Base-by-base conservation (phyloP, 352 stramenopile species). In the Proteromonas lacertae region DNA sequence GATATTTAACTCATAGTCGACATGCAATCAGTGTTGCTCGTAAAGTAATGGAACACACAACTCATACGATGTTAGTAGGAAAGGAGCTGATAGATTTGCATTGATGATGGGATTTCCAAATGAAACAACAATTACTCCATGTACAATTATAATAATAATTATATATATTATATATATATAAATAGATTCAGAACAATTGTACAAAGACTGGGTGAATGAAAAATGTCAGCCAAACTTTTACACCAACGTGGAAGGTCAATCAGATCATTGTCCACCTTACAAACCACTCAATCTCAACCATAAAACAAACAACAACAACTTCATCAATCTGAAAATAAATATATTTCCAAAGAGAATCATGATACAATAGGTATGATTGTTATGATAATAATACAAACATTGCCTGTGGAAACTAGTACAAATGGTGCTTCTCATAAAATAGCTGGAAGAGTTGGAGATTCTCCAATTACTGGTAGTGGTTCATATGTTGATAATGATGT, bases 221-320 rank as follows among this genome's bases (percentile, higher is more conserved):
- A 44, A 50, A 6, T 84, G 69, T 41, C 69, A 84, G 45, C 69
- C 69, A 18, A 84, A 84, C 43, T 84, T 79, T 52, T 84, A 65
- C 34, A 52, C 58, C 25, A 69, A 75, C 26, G 55, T 78, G 7
- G 42, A 55, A 3, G 54, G 43, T 16, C 57, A 70, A 37, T 68
- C 64, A 36, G 40, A 41, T 1, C 62, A 54, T 7, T 84, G 69
- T 41, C 64, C 64, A 16, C 69, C 69, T 17, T 84, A 81, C 40
- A 35, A 47, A n/a, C n/a, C n/a, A 20, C 13, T 17, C 7, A 9
- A 34, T 19, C 16, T 22, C 21, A 9, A 19, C 4, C 8, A 10
- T n/a, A 10, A 13, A 29, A 19, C 2, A 8, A 17, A 29, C 16
- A n/a, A 3, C 8, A 28, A 37, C 4, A 14, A 6, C 10, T 8